Evolutionary conservation across 2,329 filamentous ascomycete species (phyloP), one percentile per base, ranked within the genome.

Genomic region (Chlorencoelia australis): DNA sequence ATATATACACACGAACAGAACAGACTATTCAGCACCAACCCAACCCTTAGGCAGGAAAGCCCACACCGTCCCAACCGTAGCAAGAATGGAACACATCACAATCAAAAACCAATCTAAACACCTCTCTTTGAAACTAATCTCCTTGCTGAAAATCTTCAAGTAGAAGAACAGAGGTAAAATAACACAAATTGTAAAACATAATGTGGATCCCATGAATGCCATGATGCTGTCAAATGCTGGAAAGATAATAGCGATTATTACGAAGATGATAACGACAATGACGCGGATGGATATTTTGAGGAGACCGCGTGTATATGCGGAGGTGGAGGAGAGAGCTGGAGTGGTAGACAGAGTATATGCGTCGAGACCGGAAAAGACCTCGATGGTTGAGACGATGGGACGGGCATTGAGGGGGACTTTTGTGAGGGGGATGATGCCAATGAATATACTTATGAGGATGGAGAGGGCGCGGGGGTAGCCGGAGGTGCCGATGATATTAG

Each of bases 101-200:
- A 95, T 77, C 48, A 94, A 60, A 11, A 64, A 55, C 68, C 76
- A 88, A 50, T 81, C 77, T 29, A 82, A 47, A 4, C 73, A 56
- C 50, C 73, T 77, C 60, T 94, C 85, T 15, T 57, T 55, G 1
- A 58, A 47, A 1, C 67, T 63, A 30, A 95, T 74, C 42, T 89
- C 78, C 33, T 75, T 69, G 30, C 78, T 76, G 57, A 94, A 96
- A 1, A 96, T 75, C 62, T 88, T 94, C 39, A 96, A 63, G 54
- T 96, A 87, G 56, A 98, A 96, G 4, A 79, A 72, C 20, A 94
- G 65, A 1, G 89, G 91, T 33, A 98, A 67, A 59, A 94, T 87
- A 47, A 96, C 79, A 61, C 89, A 96, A 47, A 96, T 93, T 13
- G 84, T 85, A 51, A 94, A 94, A 62, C 89, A 95, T 11, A 94